Conservation (phyloP, 768 basidiomycete species). For the Lepiota venenata region DNA sequence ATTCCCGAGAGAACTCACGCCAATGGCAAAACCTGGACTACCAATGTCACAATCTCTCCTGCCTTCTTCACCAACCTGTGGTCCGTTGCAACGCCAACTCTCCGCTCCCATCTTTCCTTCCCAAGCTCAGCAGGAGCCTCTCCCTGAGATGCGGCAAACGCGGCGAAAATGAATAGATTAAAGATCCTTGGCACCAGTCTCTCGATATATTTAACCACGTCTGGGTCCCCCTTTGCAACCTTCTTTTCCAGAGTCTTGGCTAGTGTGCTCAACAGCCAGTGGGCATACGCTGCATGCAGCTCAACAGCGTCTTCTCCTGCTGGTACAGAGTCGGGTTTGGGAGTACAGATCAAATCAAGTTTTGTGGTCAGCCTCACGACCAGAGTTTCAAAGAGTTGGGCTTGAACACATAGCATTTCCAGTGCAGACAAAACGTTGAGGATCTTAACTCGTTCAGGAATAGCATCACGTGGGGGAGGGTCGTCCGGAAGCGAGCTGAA, state of each 20-base stretch:
- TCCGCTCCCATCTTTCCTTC: slow-evolving; percentile 53
- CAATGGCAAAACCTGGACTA: slow-evolving; percentile 59
- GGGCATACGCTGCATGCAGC: slow-evolving; percentile 76
- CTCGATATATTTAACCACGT: slow-evolving; percentile 81
- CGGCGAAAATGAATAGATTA: slow-evolving; percentile 51
- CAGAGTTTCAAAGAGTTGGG: slow-evolving; percentile 81
- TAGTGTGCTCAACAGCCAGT: slow-evolving; percentile 75
- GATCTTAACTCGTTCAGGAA: slow-evolving; percentile 54
- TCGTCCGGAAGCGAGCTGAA: slow-evolving; percentile 71
- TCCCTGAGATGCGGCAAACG: slow-evolving; percentile 25
- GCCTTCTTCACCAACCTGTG: slow-evolving; percentile 56
- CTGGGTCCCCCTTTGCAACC: slow-evolving; percentile 51
- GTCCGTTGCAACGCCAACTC: slow-evolving; percentile 45
- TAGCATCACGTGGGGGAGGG: slow-evolving; percentile 53
- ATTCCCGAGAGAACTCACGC: slow-evolving; percentile 50
- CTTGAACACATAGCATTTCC: slow-evolving; percentile 66
- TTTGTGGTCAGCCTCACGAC: slow-evolving; percentile 75
- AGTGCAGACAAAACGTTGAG: slow-evolving; percentile 70
- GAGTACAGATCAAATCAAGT: slow-evolving; percentile 63
- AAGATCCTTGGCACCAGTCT: slow-evolving; percentile 69
- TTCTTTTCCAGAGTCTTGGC: slow-evolving; percentile 52
- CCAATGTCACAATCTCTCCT: slow-evolving; percentile 60
- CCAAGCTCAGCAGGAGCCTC: slow-evolving; percentile 32
- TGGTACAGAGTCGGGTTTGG: slow-evolving; percentile 14
- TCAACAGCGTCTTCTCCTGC: slow-evolving; percentile 40